Base-by-base conservation (phyloP, 2,329 filamentous ascomycete genomes). In the Sporothrix sp. region DNA sequence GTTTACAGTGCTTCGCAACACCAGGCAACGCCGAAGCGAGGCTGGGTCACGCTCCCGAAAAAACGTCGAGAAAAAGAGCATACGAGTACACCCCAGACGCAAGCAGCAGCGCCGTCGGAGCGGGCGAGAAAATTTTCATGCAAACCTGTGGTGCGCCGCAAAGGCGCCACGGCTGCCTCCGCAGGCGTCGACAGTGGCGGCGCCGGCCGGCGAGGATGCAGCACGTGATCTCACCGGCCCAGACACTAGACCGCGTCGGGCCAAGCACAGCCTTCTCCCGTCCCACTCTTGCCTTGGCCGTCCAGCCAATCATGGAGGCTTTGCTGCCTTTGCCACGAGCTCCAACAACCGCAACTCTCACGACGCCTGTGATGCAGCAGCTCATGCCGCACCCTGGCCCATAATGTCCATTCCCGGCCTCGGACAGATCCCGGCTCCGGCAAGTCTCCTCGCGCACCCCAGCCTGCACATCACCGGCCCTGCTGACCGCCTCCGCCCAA, bases 321-420 rank as follows among this genome's bases (percentile, higher is more conserved):
- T 14, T 30, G 13, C 18, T 45, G 28, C 13, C 38, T 13, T n/a
- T n/a, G n/a, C n/a, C n/a, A n/a, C n/a, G n/a, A n/a, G n/a, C n/a
- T n/a, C n/a, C n/a, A n/a, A n/a, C n/a, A n/a, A 39, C 11, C 13
- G 10, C 21, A 28, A 32, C 38, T 36, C 30, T n/a, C 28, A 51
- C 47, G 50, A 18, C 37, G 39, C 36, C 18, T 28, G 25, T 10
- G 5, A 28, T 28, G n/a, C n/a, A n/a, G n/a, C n/a, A n/a, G n/a
- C n/a, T n/a, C n/a, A n/a, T 51, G 49, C 27, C 36, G 38, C 35
- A 6, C 16, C 11, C 2, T 27, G 28, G n/a, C 28, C 28, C 51
- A 50, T 47, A 36, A 87, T 87, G 84, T 86, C 83, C 59, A 84
- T 87, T 63, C 84, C 84, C 58, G 84, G 84, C 60, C 69, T 87